Conservation (phyloP, 2,329 filamentous ascomycete genomes). For the Xylaria sp. region DNA sequence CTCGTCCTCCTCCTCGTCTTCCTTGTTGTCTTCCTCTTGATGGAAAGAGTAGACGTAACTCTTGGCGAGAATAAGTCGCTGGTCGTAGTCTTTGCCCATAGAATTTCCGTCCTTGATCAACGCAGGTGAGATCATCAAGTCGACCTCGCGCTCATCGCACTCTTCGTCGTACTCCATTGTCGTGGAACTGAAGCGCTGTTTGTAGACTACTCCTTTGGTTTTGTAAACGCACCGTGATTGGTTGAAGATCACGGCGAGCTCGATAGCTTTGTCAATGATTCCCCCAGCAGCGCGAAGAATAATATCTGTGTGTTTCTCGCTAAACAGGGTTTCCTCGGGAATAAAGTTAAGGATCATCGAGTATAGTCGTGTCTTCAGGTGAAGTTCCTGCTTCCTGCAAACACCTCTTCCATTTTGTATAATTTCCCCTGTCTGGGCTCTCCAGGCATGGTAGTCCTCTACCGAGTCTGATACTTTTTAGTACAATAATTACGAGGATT, state of each 20-base stretch:
- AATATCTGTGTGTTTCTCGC: not conserved
- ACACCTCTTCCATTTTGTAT: not conserved
- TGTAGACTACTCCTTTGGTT: not conserved
- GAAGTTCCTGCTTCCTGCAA: not conserved
- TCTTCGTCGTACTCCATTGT: slow-evolving; percentile 14
- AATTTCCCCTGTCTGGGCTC: slow-evolving; percentile 6
- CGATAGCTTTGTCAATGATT: slow-evolving; percentile 20
- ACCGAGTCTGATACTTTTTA: not conserved
- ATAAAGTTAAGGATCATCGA: not conserved
- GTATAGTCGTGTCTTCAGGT: not conserved
- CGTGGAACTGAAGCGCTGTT: not conserved
- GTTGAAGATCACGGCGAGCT: slow-evolving; percentile 28
- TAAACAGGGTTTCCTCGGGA: not conserved
- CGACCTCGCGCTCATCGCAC: not conserved
- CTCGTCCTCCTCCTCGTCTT: not conserved
- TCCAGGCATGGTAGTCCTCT: slow-evolving; percentile 15
- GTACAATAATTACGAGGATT: not conserved
- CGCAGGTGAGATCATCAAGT: slow-evolving; percentile 20
- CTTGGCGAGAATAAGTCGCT: slow-evolving; percentile 23
- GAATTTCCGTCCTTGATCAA: slow-evolving; percentile 19
- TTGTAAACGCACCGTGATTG: slow-evolving; percentile 16
- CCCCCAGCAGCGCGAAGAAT: not conserved
- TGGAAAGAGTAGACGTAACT: not conserved
- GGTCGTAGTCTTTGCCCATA: slow-evolving; percentile 15
- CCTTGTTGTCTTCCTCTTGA: not conserved